A percentile compares a stretch with the other conserved stretches of the same genome.
These are phyloP conservation scores for Hymenochaete sp. DNA, from an alignment of 1,284 basidiomycete genomes.

Conservation along the genomic window DNA sequence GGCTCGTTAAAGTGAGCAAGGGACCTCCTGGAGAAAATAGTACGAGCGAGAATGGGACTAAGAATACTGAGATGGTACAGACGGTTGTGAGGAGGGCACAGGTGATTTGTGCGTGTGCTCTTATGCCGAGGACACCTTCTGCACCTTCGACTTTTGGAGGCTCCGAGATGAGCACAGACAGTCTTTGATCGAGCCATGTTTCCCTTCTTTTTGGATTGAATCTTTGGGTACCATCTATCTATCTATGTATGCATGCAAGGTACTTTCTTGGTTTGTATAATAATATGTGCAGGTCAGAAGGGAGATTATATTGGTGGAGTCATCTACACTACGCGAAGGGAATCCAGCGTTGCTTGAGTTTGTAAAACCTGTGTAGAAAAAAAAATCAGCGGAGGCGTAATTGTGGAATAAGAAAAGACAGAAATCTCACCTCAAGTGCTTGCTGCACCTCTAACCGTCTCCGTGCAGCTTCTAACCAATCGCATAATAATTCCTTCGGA, in stretches of 20 bases:
- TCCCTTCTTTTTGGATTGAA: no score
- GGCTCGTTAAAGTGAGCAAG: slow-evolving; percentile 67
- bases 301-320: slow-evolving; percentile 13
- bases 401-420: slow-evolving; percentile 4
- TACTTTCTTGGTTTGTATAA: no score
- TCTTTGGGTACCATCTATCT: no score
- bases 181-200: not conserved
- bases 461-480: slow-evolving; percentile 91
- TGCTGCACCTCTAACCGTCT: slow-evolving; percentile 88
- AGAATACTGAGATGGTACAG: slow-evolving; percentile 55
- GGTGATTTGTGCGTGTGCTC: slow-evolving; percentile 74
- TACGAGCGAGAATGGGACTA: no score
- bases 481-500: slow-evolving; percentile 72
- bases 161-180: slow-evolving; percentile 7
- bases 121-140: slow-evolving; percentile 26
- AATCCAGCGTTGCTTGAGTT: slow-evolving; percentile 62
- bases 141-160: slow-evolving; percentile 15
- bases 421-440: slow-evolving; percentile 67
- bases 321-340: slow-evolving; percentile 35
- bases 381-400: slow-evolving; percentile 8
- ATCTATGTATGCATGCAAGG: no score
- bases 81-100: slow-evolving; percentile 73
- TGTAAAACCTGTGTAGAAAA: slow-evolving; percentile 59
- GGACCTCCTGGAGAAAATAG: slow-evolving; percentile 30
- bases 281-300: slow-evolving; percentile 9